Conservation (phyloP, 2,329 filamentous ascomycete genomes). For the Didymella exigua region DNA sequence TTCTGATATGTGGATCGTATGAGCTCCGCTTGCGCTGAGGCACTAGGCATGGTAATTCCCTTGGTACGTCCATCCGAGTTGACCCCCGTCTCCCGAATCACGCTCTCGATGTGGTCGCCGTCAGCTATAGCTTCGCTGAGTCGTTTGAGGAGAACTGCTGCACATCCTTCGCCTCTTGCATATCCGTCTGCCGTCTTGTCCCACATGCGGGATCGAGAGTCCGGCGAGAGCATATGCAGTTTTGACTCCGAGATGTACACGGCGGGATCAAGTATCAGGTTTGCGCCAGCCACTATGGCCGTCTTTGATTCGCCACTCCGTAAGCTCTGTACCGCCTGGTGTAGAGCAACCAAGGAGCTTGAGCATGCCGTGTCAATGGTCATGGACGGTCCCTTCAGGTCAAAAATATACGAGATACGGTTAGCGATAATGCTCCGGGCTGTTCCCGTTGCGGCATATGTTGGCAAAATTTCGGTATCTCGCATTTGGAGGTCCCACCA, state of each 20-base stretch:
- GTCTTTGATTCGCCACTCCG: neutral
- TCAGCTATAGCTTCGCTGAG: neutral
- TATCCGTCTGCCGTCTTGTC: conserved; percentile 67
- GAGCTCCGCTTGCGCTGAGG: neutral
- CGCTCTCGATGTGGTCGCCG: neutral
- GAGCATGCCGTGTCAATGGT: conserved; percentile 49
- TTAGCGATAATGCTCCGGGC: conserved; percentile 37
- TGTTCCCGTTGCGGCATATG: conserved; percentile 35
- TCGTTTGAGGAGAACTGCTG: conserved; percentile 34
- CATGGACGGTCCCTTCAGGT: conserved; percentile 44
- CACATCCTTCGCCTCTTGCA: conserved; percentile 65
- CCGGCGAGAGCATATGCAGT: neutral
- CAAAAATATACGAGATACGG: conserved; percentile 45
- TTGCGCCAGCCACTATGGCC: neutral
- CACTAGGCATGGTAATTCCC: neutral
- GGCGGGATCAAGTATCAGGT: neutral
- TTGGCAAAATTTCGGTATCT: no score
- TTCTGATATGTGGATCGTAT: neutral
- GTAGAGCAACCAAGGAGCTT: conserved; percentile 24
- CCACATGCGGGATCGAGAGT: conserved; percentile 20
- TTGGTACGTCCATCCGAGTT: neutral
- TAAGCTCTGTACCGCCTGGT: conserved; percentile 26
- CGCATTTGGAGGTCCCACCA: conserved; percentile 3
- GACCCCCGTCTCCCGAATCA: neutral
- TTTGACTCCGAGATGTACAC: neutral